Percentiles rank a stretch among this genome's conserved stretches.
phyloP scores from a whole-genome alignment of 495 filamentous ascomycete species.

The Schizothecium vesticola region DNA sequence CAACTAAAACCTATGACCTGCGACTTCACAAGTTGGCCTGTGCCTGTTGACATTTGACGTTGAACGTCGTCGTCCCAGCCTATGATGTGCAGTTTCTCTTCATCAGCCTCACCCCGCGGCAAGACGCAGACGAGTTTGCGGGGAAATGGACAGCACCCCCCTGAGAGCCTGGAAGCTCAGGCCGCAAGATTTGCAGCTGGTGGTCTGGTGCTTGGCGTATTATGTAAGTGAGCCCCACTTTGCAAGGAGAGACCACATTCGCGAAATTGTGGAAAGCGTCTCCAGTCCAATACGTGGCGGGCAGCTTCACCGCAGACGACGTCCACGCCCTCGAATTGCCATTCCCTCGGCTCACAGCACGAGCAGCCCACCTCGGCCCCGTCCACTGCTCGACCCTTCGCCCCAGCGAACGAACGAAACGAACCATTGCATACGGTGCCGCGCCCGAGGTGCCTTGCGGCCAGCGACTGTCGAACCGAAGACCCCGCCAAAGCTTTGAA shows the following conservation, averaged over 20 bases:
- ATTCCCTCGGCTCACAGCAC: conserved; percentile 2
- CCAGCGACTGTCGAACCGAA: conserved; percentile 5
- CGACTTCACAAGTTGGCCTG: not conserved
- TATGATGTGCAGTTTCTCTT: not conserved
- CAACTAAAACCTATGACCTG: not conserved
- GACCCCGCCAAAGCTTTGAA: conserved; percentile 26
- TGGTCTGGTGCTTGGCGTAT: conserved; percentile 1
- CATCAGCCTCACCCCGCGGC: not conserved
- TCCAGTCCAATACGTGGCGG: conserved; percentile 30
- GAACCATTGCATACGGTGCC: conserved; percentile 1
- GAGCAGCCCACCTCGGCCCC: not conserved
- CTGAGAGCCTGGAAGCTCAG: conserved; percentile 8
- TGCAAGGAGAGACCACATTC: conserved; percentile 28
- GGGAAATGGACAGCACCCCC: not conserved
- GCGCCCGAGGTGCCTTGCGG: conserved; percentile 9
- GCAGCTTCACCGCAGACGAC: conserved; percentile 18
- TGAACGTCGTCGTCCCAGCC: not conserved
- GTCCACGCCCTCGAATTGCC: conserved; percentile 1
- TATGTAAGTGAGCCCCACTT: conserved; percentile 22
- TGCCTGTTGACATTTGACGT: not conserved
- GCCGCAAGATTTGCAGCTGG: not conserved
- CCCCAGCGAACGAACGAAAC: not conserved
- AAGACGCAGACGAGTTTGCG: not conserved
- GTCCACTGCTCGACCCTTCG: not conserved
- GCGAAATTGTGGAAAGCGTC: conserved; percentile 28